Conservation (phyloP, 176 grass and related monocot species). For the Miscanthus lutarioriparius region DNA sequence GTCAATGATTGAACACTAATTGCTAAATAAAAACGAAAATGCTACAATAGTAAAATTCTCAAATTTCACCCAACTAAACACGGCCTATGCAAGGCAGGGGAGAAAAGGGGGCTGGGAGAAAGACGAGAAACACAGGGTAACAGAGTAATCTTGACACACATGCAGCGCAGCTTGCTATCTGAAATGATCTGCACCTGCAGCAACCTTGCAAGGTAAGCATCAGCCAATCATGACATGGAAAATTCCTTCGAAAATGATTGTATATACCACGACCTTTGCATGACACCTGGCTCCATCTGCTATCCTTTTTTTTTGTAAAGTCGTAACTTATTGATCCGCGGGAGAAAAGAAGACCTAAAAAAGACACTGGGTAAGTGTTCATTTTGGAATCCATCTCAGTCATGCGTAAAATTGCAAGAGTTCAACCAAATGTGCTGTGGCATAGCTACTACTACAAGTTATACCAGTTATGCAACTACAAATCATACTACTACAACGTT, state of each 20-base stretch:
- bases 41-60: too few species aligned
- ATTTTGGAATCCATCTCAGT: neutral
- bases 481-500: too few species aligned
- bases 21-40: too few species aligned
- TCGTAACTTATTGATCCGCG: neutral
- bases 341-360: neutral
- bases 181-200: neutral
- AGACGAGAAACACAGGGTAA: too few species aligned
- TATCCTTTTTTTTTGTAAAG: neutral
- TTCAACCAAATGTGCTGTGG: neutral
- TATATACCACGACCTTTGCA: neutral
- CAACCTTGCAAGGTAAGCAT: constrained; percentile 8
- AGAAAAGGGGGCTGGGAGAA: too few species aligned
- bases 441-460: neutral
- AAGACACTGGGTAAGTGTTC: too few species aligned
- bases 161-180: neutral
- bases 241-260: neutral
- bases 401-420: neutral
- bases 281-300: neutral
- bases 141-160: neutral
- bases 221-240: neutral
- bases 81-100: too few species aligned
- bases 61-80: too few species aligned
- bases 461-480: too few species aligned
- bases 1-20: too few species aligned